Conservation (phyloP, 1,284 basidiomycete species). For the Puccinia polysora region DNA sequence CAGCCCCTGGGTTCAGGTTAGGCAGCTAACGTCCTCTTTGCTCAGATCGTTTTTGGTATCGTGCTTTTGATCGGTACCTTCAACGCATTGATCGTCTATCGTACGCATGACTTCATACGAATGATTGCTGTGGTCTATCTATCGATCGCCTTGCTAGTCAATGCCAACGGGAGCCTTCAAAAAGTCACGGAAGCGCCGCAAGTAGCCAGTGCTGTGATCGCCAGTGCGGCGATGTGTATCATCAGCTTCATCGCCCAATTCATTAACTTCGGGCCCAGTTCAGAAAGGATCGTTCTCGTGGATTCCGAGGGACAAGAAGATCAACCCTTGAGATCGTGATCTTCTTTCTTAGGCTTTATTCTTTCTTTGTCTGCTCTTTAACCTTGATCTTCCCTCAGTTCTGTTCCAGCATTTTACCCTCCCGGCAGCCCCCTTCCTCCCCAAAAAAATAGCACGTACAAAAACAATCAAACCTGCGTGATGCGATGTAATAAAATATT, state of each 20-base stretch:
- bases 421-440: no score
- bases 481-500: no score
- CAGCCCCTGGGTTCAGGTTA: background rate
- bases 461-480: no score
- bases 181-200: conserved; percentile 36
- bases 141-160: conserved; percentile 18
- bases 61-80: conserved; percentile 17
- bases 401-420: no score
- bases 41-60: conserved; percentile 34
- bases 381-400: no score
- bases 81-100: conserved; percentile 19
- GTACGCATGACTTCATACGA: conserved; percentile 23
- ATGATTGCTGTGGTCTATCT: conserved; percentile 35
- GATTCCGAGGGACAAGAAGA: conserved; percentile 23
- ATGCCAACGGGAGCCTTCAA: conserved; percentile 15
- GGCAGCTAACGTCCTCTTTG: background rate
- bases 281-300: conserved; percentile 18
- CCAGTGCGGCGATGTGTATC: conserved; percentile 10
- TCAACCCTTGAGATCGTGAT: background rate
- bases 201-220: conserved; percentile 21
- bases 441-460: no score
- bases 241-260: conserved; percentile 37
- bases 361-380: no score
- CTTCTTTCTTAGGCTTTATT: no score
- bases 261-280: conserved; percentile 20